Evolutionary conservation across 345 rosid genomes (phyloP).

Genomic region (Dimocarpus longan): DNA sequence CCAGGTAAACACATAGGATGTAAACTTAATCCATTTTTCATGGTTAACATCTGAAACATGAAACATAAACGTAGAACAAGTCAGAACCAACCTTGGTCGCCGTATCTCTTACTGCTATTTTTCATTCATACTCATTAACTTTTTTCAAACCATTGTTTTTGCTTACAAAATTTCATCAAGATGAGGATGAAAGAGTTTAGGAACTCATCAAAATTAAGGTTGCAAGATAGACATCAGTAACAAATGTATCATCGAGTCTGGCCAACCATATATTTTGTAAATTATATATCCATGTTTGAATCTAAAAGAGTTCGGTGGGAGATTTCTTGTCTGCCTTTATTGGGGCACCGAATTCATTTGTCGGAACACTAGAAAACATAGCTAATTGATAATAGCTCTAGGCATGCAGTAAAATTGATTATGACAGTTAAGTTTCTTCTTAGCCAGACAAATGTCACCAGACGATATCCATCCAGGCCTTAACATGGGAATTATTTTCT

Average conservation of each 20-base stretch:
- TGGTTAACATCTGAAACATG: slow-evolving; percentile 64
- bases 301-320: not conserved
- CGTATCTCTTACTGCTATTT: not conserved
- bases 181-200: not conserved
- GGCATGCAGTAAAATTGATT: not conserved
- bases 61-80: slow-evolving; percentile 17
- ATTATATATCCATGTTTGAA: not conserved
- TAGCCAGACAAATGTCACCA: not conserved
- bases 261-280: not conserved
- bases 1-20: slow-evolving; percentile 71
- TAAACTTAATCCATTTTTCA: slow-evolving; percentile 77
- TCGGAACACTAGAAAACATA: not conserved
- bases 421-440: not conserved
- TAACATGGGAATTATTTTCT: not conserved
- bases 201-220: not conserved
- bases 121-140: not conserved
- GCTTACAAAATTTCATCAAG: not conserved
- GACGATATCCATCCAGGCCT: not conserved
- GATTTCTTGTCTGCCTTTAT: not conserved
- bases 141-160: not conserved
- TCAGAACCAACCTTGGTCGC: slow-evolving; percentile 5
- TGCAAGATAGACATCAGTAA: not conserved
- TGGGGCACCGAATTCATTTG: not conserved
- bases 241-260: not conserved
- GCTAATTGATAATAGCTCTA: not conserved